Evolutionary conservation across 2,329 filamentous ascomycete species (phyloP).

Genomic region (Penicillium sclerotiorum): DNA sequence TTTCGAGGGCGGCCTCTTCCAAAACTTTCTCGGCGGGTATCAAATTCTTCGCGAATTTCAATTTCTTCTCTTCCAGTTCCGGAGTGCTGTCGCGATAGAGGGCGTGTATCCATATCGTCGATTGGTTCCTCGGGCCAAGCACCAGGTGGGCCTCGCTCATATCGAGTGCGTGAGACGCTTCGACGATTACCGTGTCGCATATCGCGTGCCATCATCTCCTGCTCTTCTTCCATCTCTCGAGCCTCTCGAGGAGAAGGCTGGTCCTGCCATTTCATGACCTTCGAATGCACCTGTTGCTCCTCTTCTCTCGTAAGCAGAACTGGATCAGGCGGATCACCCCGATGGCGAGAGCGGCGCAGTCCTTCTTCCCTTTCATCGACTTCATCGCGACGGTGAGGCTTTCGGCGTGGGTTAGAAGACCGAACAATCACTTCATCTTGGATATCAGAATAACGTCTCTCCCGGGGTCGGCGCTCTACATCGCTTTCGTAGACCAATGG

Average conservation of each 20-base stretch:
- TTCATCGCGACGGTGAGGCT: slow-evolving; percentile 17
- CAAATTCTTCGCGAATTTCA: slow-evolving; percentile 30
- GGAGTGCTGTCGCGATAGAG: slow-evolving; percentile 11
- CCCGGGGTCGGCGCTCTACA: not conserved
- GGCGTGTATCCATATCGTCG: slow-evolving; percentile 9
- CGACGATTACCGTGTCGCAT: slow-evolving; percentile 8
- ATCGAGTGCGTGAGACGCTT: slow-evolving; percentile 8
- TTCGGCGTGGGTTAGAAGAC: slow-evolving; percentile 9
- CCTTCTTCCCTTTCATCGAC: slow-evolving; percentile 25
- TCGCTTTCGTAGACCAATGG: slow-evolving; percentile 6
- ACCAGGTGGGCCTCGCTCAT: slow-evolving; percentile 9
- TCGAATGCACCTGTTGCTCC: too few relatives aligned
- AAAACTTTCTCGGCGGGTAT: slow-evolving; percentile 32
- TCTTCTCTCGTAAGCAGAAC: slow-evolving; percentile 33
- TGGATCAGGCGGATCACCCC: too few relatives aligned
- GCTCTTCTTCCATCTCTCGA: slow-evolving; percentile 12
- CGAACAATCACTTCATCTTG: slow-evolving; percentile 5
- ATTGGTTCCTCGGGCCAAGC: slow-evolving; percentile 8
- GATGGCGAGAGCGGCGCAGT: too few relatives aligned
- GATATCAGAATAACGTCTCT: slow-evolving; percentile 6
- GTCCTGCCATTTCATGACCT: slow-evolving; percentile 22
- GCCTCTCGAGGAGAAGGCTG: slow-evolving; percentile 7
- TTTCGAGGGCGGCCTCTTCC: slow-evolving; percentile 6
- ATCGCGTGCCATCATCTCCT: slow-evolving; percentile 10
- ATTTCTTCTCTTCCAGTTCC: not conserved